Evolutionary conservation across 345 rosid species (phyloP), one percentile per base, ranked within the genome.

Genomic region (Murraya koenigii): DNA sequence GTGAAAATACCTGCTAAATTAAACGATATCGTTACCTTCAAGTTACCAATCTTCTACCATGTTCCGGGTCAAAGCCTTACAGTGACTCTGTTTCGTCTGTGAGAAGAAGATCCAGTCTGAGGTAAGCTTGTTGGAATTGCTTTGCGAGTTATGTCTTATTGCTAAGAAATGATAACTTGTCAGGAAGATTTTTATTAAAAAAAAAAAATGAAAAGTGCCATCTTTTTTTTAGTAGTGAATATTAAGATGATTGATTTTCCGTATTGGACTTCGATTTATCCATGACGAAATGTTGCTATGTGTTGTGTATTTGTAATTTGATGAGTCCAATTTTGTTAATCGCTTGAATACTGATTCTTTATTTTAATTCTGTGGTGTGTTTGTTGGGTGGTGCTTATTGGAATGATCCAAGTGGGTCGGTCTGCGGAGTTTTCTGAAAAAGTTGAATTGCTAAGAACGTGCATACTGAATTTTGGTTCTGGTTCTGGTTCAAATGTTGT

Each of bases 401-500:
- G 7, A 44, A 39, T 66, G 64, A 74, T 65, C 28, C 66, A 59
- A 69, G 54, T 69, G 64, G 64, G 44, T 38, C 19, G 64, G 44
- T 38, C 19, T 14, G 38, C 71, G 73, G 65, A 64, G 64, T 47
- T 75, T 26, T 78, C 17, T 30, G 52, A 13, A 44, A 58, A 38
- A 71, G 11, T 76, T 76, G 77, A 71, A 69, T 11, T 75, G 28
- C 56, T 62, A 15, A 55, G 76, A 49, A 15, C 23, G 14, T 75
- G 22, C 32, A 63, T 13, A 5, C 70, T 49, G 64, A 25, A 20
- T 30, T 69, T 52, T 52, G 19, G 19, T 52, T 52, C 22, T 8
- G 77, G n/a, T 22, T 71, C 72, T 58, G 82, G 61, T 60, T 66
- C 63, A 70, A 79, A 78, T 77, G 60, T 82, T 86, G 26, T 49